Evolutionary conservation across 2,329 filamentous ascomycete genomes (phyloP).

Genomic region (Fusarium haematococcum): DNA sequence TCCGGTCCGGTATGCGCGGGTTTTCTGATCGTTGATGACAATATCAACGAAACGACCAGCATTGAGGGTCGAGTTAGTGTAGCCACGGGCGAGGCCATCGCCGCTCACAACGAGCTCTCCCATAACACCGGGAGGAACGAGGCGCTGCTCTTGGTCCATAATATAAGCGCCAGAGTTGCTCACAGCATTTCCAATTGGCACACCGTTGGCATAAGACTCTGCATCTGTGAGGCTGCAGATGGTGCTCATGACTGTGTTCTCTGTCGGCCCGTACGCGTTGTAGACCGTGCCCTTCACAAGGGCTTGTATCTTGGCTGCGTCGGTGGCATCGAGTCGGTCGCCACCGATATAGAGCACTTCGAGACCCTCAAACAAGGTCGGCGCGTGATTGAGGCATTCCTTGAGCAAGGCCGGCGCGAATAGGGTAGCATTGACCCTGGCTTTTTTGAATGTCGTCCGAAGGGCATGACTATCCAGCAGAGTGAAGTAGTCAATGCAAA

Average conservation of each 20-base stretch:
- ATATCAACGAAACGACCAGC: no score
- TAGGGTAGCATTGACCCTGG: slow-evolving; percentile 11
- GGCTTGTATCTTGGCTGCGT: not conserved
- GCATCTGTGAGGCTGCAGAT: not conserved
- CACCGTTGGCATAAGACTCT: not conserved
- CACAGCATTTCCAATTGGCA: not conserved
- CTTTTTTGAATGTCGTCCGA: slow-evolving; percentile 4
- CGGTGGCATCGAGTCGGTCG: slow-evolving; percentile 25
- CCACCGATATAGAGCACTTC: slow-evolving; percentile 23
- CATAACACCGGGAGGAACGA: not conserved
- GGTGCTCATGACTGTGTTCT: not conserved
- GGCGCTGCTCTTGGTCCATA: not conserved
- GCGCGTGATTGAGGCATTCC: slow-evolving; percentile 21
- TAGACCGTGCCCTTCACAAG: slow-evolving; percentile 9
- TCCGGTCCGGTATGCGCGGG: not conserved
- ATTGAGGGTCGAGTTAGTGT: not conserved
- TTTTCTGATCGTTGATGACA: not conserved
- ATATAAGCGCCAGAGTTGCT: not conserved
- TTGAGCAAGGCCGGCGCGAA: slow-evolving; percentile 37
- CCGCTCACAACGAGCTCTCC: slow-evolving; percentile 2
- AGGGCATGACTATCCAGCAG: slow-evolving; percentile 16
- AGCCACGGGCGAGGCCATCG: not conserved
- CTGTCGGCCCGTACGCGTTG: slow-evolving; percentile 15
- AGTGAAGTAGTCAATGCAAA: slow-evolving; percentile 16
- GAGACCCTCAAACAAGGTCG: slow-evolving; percentile 5